Evolutionary conservation across 345 rosid species (phyloP).

Genomic region (Arabidopsis arenosa): DNA sequence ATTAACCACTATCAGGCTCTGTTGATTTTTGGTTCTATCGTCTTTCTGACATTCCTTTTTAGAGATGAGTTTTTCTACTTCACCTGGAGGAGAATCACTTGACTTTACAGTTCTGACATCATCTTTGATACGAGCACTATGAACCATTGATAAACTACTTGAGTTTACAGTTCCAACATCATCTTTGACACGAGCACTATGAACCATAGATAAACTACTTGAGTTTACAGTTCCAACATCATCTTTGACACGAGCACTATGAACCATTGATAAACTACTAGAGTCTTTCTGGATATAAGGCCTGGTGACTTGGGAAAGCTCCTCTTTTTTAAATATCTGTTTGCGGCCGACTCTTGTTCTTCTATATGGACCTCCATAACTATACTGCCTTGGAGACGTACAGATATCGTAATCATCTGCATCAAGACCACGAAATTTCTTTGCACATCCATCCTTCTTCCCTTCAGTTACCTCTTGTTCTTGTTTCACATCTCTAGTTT

Average conservation of each 20-base stretch:
- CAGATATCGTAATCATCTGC: slow-evolving; percentile 50
- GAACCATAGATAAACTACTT: slow-evolving; percentile 35
- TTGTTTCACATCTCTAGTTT: slow-evolving; percentile 41
- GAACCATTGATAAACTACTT: slow-evolving; percentile 33
- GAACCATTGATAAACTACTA: slow-evolving; percentile 27
- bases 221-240: slow-evolving; percentile 41
- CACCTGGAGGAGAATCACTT: slow-evolving; percentile 40
- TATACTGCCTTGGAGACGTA: slow-evolving; percentile 41
- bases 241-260: slow-evolving; percentile 39
- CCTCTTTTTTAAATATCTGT: slow-evolving; percentile 42
- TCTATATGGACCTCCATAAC: slow-evolving; percentile 40
- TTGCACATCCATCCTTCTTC: slow-evolving; percentile 39
- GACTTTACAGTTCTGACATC: slow-evolving; percentile 41
- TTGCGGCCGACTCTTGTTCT: slow-evolving; percentile 42
- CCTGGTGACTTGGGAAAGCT: slow-evolving; percentile 31
- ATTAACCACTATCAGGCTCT: not conserved
- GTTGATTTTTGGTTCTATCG: not conserved
- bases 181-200: slow-evolving; percentile 40
- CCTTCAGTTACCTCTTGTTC: slow-evolving; percentile 39
- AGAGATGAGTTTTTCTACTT: slow-evolving; percentile 35
- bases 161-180: slow-evolving; percentile 41
- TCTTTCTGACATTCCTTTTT: slow-evolving; percentile 27
- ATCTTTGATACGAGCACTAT: slow-evolving; percentile 38
- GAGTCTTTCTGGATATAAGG: slow-evolving; percentile 39
- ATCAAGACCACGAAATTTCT: slow-evolving; percentile 45